Percentiles rank a stretch among this genome's conserved stretches.
These are phyloP conservation scores for Cordyceps tenuipes DNA, from an alignment of 2,329 filamentous ascomycete genomes.

Conservation along the genomic window DNA sequence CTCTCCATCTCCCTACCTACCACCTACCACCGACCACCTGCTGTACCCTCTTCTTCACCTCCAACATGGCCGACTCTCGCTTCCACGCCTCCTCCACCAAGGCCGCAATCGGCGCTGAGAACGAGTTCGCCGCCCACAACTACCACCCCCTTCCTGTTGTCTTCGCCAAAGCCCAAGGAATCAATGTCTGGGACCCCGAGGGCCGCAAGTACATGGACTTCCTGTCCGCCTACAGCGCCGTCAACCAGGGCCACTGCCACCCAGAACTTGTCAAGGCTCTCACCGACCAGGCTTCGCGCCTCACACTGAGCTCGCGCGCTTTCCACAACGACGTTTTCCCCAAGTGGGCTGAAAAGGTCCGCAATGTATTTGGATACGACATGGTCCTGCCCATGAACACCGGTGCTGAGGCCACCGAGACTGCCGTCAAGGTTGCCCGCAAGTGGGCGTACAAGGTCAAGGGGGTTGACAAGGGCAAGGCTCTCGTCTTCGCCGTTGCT, in stretches of 20 bases:
- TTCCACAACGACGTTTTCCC: constrained; percentile 99
- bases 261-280: constrained; percentile 89
- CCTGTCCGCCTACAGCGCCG: constrained; percentile 92
- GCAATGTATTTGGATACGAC: constrained; percentile 83
- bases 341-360: constrained; percentile 87
- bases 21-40: no score
- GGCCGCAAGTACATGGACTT: constrained; percentile 95
- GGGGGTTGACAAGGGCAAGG: constrained; percentile 75
- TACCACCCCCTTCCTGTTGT: constrained; percentile 96
- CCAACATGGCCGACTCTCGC: constrained; percentile 41
- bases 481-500: constrained; percentile 71
- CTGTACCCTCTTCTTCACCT: neutral
- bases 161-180: constrained; percentile 76
- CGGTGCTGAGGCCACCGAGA: constrained; percentile 92
- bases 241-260: constrained; percentile 98
- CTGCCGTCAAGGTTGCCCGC: constrained; percentile 87
- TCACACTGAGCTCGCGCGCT: constrained; percentile 87
- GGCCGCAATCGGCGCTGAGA: constrained; percentile 71
- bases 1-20: neutral
- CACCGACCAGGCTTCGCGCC: constrained; percentile 75
- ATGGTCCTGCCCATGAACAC: constrained; percentile 99
- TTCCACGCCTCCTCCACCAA: constrained; percentile 73
- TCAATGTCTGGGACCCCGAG: constrained; percentile 94
- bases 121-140: constrained; percentile 89
- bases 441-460: constrained; percentile 99